Conservation (phyloP, 176 grass and related monocot species). For the Triticum monococcum region DNA sequence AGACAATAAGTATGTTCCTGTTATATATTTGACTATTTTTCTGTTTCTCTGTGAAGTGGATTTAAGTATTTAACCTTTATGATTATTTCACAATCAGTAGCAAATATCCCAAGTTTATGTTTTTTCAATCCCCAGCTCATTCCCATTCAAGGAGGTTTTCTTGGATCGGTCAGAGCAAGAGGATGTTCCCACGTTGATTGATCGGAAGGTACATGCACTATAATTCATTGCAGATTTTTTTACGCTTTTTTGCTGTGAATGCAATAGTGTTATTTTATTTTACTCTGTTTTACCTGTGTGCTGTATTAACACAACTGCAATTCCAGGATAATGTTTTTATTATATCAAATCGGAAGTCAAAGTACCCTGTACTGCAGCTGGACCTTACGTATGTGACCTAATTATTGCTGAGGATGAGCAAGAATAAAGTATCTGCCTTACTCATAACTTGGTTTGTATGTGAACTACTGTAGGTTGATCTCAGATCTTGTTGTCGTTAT, state of each 20-base stretch:
- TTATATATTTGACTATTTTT: neutral
- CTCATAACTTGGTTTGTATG: conserved; percentile 38
- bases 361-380: conserved; percentile 96
- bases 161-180: conserved; percentile 94
- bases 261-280: neutral
- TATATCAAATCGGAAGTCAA: conserved; percentile 99
- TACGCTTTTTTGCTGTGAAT: conserved; percentile 22
- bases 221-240: neutral
- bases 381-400: conserved; percentile 64
- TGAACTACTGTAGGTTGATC: conserved; percentile 77
- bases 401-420: neutral
- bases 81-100: conserved; percentile 7
- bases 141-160: conserved; percentile 96
- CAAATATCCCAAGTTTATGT: conserved; percentile 23
- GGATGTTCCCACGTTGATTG: conserved; percentile 92
- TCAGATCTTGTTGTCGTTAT: conserved; percentile 99
- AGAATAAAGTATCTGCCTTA: conserved; percentile 17
- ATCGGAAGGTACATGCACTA: conserved; percentile 66
- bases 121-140: conserved; percentile 56
- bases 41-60: conserved; percentile 6
- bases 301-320: conserved; percentile 17
- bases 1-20: conserved; percentile 87
- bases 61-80: conserved; percentile 7
- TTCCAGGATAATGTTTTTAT: conserved; percentile 98
- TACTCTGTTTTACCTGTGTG: conserved; percentile 22